Evolutionary conservation across 116 monocot species (phyloP), one percentile per base, ranked within the genome.

Genomic region (Papilionanthe hybrid): DNA sequence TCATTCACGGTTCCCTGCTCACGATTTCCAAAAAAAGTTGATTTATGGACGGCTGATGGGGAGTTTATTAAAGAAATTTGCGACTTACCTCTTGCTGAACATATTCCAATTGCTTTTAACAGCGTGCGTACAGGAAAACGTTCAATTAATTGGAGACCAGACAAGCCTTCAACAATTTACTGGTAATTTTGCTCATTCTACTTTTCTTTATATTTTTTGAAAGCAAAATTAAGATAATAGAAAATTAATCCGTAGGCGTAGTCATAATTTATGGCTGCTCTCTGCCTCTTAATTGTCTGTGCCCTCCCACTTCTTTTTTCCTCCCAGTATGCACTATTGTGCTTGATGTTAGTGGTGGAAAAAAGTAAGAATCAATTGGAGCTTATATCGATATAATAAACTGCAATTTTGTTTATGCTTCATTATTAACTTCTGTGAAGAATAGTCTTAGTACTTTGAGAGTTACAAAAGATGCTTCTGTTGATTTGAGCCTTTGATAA

Each of bases 41-140:
- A 98, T 41, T 13, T 98, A 58, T 98, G 98, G 94, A 93, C 94
- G 41, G 75, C 78, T 29, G 85, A 93, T 82, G 98, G 98, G 55
- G 87, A 90, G 25, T 88, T 94, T 82, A 80, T 98, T 63, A 89
- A 88, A 84, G 98, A 98, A 89, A 86, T 98, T 22, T 98, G 94
- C 86, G 98, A 98, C 79, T 87, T 98, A 83, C 92, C 94, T 75
- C 94, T 98, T 79, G 94, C 98, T 67, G 98, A 98, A 87, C 93
- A 94, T 85, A 91, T 98, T 71, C 98, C 98, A 10, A 94, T 98
- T 83, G 86, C 91, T 68, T 85, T 81, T 50, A 94, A 83, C 83
- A 94, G 98, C 82, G 98, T 94, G 15, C 91, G 94, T 37, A 91
- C 75, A 81, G 94, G 98, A 80, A 98, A 91, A 41, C 94, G 98